phyloP scores from a whole-genome alignment of 805 yeast species.

The Candida hungchunana region DNA sequence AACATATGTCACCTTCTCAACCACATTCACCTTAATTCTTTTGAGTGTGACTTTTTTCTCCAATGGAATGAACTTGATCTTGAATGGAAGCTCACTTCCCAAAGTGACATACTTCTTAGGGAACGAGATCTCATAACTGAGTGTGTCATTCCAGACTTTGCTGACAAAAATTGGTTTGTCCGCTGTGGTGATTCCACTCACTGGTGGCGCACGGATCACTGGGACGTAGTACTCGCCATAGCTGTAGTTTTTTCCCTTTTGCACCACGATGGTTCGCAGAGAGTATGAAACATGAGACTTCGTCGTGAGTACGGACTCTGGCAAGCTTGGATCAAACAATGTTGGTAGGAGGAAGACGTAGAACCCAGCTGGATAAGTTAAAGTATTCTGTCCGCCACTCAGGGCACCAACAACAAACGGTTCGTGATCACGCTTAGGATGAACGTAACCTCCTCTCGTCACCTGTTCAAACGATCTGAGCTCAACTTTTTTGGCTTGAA shows the following conservation, averaged over 20 bases:
- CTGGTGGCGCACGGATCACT: constrained; percentile 39
- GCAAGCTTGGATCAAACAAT: constrained; percentile 54
- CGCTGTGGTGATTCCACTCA: constrained; percentile 32
- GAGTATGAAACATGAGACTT: constrained; percentile 45
- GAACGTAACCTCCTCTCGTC: constrained; percentile 15
- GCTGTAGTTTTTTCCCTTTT: constrained; percentile 29
- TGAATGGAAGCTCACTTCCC: constrained; percentile 55
- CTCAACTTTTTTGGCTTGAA: constrained; percentile 11
- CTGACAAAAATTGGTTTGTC: constrained; percentile 77
- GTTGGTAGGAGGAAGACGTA: constrained; percentile 66
- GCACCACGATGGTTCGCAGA: constrained; percentile 30
- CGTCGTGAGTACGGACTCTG: constrained; percentile 54
- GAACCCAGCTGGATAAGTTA: constrained; percentile 52
- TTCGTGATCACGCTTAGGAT: constrained; percentile 9
- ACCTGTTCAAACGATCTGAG: constrained; percentile 16
- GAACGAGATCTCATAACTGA: constrained; percentile 67
- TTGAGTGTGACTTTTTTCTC: constrained; percentile 58
- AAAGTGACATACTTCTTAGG: constrained; percentile 66
- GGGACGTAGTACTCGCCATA: constrained; percentile 32
- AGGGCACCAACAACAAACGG: constrained; percentile 18
- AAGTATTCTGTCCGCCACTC: constrained; percentile 9
- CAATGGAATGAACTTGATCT: constrained; percentile 63
- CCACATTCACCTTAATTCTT: constrained; percentile 58
- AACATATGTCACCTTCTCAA: constrained; percentile 62
- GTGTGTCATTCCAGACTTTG: constrained; percentile 66